These are phyloP conservation scores for Coleophoma cylindrospora DNA, from an alignment of 2,329 filamentous ascomycete genomes.

Conservation along the genomic window DNA sequence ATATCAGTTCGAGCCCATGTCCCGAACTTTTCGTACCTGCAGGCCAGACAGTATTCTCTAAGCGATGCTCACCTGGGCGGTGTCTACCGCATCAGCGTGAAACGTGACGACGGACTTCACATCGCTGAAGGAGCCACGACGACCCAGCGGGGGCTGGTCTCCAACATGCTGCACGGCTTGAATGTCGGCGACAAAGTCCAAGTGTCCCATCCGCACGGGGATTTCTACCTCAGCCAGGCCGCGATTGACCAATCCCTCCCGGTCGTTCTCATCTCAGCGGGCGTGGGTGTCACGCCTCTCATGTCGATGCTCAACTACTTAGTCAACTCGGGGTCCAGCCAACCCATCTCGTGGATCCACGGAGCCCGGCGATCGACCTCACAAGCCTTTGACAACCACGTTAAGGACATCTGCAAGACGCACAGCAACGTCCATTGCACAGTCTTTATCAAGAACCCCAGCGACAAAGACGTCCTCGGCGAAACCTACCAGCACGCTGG, in stretches of 20 bases:
- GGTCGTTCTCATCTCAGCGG: conserved; percentile 61
- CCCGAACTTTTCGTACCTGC: conserved; percentile 55
- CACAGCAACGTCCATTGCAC: neutral
- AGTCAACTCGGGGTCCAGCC: conserved; percentile 23
- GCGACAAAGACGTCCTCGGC: neutral
- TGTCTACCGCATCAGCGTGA: conserved; percentile 71
- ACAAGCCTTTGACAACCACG: conserved; percentile 50
- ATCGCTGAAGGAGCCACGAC: neutral
- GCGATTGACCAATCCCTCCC: conserved; percentile 37
- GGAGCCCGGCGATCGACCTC: conserved; percentile 44
- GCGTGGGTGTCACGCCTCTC: conserved; percentile 64
- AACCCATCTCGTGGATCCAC: conserved; percentile 60
- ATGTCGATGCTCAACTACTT: conserved; percentile 59
- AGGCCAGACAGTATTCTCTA: conserved; percentile 72
- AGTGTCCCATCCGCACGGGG: conserved; percentile 49
- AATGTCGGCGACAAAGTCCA: conserved; percentile 48
- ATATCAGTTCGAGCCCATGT: conserved; percentile 61
- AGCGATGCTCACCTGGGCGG: conserved; percentile 49
- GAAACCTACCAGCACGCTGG: neutral
- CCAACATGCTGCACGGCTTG: conserved; percentile 42
- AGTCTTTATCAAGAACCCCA: neutral
- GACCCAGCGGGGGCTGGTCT: neutral
- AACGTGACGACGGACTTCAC: conserved; percentile 43
- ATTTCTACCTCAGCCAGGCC: conserved; percentile 55
- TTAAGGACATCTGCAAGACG: conserved; percentile 24